Conservation (phyloP, 805 yeast species). For the Metschnikowia hibisci region DNA sequence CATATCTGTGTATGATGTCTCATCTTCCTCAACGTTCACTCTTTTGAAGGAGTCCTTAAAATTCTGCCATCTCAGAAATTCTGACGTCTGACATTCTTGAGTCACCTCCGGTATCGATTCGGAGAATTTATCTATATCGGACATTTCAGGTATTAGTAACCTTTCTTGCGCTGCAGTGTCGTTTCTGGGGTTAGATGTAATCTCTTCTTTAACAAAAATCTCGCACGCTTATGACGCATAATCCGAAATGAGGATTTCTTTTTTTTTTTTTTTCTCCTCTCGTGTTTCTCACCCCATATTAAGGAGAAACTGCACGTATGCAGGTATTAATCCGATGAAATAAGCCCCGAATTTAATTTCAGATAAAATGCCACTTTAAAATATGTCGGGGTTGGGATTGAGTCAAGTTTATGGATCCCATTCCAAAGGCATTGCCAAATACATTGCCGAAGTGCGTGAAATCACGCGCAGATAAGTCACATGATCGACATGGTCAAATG, state of each 20-base stretch:
- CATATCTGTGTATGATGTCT: conserved; percentile 20
- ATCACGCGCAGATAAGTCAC: conserved; percentile 1
- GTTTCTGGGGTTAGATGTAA: no score
- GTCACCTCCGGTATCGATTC: background rate
- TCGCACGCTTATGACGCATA: background rate
- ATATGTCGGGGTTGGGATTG: no score
- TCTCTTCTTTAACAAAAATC: background rate
- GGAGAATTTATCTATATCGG: background rate
- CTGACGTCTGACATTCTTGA: conserved; percentile 10
- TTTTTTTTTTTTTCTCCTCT: conserved; percentile 1
- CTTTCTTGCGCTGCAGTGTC: background rate
- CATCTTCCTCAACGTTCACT: conserved; percentile 24
- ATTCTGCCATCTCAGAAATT: conserved; percentile 34
- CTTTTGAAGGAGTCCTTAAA: conserved; percentile 50
- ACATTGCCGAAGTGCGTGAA: conserved; percentile 3
- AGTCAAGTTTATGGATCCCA: background rate
- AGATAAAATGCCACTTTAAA: no score
- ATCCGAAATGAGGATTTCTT: background rate
- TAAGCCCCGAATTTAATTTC: no score
- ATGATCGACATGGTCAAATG: background rate
- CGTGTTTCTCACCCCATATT: background rate
- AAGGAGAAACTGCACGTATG: no score
- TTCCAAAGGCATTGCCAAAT: conserved; percentile 1
- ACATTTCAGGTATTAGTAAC: background rate
- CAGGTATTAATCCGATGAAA: no score